Percentiles rank a stretch among this genome's conserved stretches.
phyloP scores from a whole-genome alignment of 2,329 filamentous ascomycete genomes.

The Penicillium crustosum region DNA sequence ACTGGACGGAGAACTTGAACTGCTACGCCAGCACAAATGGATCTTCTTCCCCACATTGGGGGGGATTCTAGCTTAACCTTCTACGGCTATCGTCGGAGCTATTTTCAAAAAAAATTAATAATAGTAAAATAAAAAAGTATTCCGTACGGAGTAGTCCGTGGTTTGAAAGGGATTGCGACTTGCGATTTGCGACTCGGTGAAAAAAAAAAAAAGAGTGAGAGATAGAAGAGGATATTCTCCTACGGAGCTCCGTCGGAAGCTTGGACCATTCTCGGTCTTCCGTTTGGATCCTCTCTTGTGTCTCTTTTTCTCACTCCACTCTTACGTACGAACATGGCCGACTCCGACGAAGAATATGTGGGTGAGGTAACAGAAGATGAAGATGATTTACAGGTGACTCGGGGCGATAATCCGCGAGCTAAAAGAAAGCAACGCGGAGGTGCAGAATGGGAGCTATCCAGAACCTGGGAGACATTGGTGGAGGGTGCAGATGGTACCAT shows the following conservation, averaged over 20 bases:
- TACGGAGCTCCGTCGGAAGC: constrained; percentile 33
- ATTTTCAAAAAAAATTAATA: not conserved
- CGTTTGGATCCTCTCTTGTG: constrained; percentile 8
- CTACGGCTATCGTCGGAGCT: constrained; percentile 27
- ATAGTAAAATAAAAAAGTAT: too few species aligned
- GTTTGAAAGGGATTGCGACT: not conserved
- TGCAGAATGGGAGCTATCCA: constrained; percentile 49
- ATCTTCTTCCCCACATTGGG: constrained; percentile 39
- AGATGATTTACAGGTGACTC: constrained; percentile 29
- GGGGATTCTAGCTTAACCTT: constrained; percentile 10
- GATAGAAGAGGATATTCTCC: not conserved
- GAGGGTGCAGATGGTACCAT: constrained; percentile 79
- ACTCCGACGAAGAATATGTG: constrained; percentile 55
- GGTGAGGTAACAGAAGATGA: constrained; percentile 52
- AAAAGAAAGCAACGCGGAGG: constrained; percentile 42
- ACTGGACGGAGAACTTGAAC: constrained; percentile 26
- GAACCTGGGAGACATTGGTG: constrained; percentile 66
- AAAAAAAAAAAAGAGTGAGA: too few species aligned
- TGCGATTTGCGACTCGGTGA: not conserved
- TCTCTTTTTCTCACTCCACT: constrained; percentile 7
- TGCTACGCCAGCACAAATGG: constrained; percentile 31
- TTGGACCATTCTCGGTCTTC: constrained; percentile 26
- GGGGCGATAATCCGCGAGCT: constrained; percentile 24
- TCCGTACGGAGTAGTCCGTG: not conserved
- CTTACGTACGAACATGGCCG: constrained; percentile 35